Base-by-base conservation (phyloP, 2,329 filamentous ascomycete genomes). In the Capronia americana region DNA sequence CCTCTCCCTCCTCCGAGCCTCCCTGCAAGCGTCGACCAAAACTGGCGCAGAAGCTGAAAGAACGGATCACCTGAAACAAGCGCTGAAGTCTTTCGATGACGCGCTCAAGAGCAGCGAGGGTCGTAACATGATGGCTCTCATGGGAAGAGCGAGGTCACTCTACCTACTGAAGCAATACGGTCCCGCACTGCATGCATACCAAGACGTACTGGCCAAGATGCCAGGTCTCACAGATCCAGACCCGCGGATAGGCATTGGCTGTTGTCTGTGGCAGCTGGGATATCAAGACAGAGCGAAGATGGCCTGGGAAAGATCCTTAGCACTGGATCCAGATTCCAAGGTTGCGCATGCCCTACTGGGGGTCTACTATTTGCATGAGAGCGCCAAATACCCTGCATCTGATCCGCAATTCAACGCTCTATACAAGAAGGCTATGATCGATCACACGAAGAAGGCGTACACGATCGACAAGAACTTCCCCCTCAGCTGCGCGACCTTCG, bases 251-350 rank as follows among this genome's bases (percentile, higher is more conserved):
- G 95, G 95, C 63, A 94, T 99, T 74, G 95, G 95, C 54, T 95
- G 92, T 79, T 99, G 95, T 82, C 90, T 97, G 77, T 99, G 96
- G 95, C 92, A 97, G 78, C 84, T 99, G 30, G 93, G 93, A 11
- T 93, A 92, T 82, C 97, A 96, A 78, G 92, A 96, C 38, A 92
- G 97, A 74, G 95, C 96, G 7, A 94, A 92, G 75, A 82, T 84
- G 56, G 94, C 95, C 12, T 99, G 95, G 95, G 91, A 96, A 75
- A 86, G 95, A 69, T 88, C 90, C 12, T 80, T 97, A 30, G 92
- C 68, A 10, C 53, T 84, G 77, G 89, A 89, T 74, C 88, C 92
- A 0, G 86, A 93, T 26, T 96, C 93, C 24, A 97, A 96, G 80
- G 87, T 93, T 68, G 93, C 93, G 58, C 93, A 96, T 73, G 92